A percentile compares a stretch with the other conserved stretches of the same genome.
phyloP scores from a whole-genome alignment of 257 asterid species.

The Ocimum tenuiflorum region DNA sequence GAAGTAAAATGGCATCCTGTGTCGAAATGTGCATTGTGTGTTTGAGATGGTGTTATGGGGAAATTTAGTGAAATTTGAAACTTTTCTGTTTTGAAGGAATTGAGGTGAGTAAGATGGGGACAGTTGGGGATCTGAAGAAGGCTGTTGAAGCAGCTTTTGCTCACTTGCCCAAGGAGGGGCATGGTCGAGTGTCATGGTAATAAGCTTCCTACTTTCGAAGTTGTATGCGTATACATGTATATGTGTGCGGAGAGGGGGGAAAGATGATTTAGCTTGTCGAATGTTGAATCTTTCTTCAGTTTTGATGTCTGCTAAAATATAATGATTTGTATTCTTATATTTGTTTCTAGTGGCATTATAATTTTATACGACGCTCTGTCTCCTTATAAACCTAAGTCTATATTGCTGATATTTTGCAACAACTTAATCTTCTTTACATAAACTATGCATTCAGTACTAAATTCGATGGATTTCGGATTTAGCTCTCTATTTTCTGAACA shows the following conservation, averaged over 20 bases:
- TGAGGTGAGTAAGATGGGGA: slow-evolving; percentile 56
- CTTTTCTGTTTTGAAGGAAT: slow-evolving; percentile 34
- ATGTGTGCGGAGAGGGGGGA: background rate
- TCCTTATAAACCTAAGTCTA: background rate
- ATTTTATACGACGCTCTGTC: background rate
- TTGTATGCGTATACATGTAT: background rate
- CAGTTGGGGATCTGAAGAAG: slow-evolving; percentile 60
- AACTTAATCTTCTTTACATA: background rate
- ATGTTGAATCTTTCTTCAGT: too few relatives aligned
- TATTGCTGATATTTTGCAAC: background rate
- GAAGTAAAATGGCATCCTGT: background rate
- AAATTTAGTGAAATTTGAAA: background rate
- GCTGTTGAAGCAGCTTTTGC: slow-evolving; percentile 72
- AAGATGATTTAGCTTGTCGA: background rate
- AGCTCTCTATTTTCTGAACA: background rate
- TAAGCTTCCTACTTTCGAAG: background rate
- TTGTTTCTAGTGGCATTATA: background rate
- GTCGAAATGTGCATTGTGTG: background rate
- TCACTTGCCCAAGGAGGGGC: slow-evolving; percentile 61
- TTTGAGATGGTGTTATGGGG: background rate
- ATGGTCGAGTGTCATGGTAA: slow-evolving; percentile 76
- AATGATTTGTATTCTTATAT: background rate
- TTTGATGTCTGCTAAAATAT: slow-evolving; percentile 1
- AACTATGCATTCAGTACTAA: background rate
- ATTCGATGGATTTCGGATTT: background rate